Conservation (phyloP, 805 yeast species). For the Saccharomycopsis malanga region DNA sequence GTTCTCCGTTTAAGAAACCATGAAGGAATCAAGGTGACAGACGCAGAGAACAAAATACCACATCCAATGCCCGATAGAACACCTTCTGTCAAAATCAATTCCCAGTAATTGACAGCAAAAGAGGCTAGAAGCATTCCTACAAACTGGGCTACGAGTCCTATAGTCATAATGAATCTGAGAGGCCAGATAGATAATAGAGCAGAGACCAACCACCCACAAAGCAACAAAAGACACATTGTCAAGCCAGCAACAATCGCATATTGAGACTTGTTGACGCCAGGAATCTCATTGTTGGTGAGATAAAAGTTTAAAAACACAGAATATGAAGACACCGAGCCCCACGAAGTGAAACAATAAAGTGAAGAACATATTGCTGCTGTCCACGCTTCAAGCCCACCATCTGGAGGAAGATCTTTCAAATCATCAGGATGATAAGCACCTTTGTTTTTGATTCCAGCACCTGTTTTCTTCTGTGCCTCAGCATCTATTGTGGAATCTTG, state of each 20-base stretch:
- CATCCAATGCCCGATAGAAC: slow-evolving; percentile 44
- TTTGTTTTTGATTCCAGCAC: slow-evolving; percentile 17
- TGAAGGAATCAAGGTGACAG: slow-evolving; percentile 42
- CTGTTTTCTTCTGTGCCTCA: too few relatives aligned
- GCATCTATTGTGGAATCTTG: too few relatives aligned
- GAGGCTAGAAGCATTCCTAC: slow-evolving; percentile 47
- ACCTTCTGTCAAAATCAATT: slow-evolving; percentile 48
- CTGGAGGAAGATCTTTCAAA: slow-evolving; percentile 39
- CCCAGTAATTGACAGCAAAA: slow-evolving; percentile 43
- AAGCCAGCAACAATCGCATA: slow-evolving; percentile 66
- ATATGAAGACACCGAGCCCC: slow-evolving; percentile 70
- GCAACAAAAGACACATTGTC: slow-evolving; percentile 34
- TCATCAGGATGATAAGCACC: slow-evolving; percentile 19
- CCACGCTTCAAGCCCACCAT: slow-evolving; percentile 57
- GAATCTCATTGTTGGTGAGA: slow-evolving; percentile 41
- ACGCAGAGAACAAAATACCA: slow-evolving; percentile 45
- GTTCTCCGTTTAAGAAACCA: slow-evolving; percentile 48
- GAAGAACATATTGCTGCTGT: slow-evolving; percentile 35
- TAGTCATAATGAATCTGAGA: slow-evolving; percentile 22
- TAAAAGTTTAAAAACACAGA: slow-evolving; percentile 58
- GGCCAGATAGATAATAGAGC: slow-evolving; percentile 1
- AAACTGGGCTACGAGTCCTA: slow-evolving; percentile 39
- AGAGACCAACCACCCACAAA: slow-evolving; percentile 13
- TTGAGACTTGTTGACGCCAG: slow-evolving; percentile 49
- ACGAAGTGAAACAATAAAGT: slow-evolving; percentile 49